Evolutionary conservation across 495 filamentous ascomycete genomes (phyloP), one percentile per base, ranked within the genome.

Genomic region (Amniculicola lignicola): DNA sequence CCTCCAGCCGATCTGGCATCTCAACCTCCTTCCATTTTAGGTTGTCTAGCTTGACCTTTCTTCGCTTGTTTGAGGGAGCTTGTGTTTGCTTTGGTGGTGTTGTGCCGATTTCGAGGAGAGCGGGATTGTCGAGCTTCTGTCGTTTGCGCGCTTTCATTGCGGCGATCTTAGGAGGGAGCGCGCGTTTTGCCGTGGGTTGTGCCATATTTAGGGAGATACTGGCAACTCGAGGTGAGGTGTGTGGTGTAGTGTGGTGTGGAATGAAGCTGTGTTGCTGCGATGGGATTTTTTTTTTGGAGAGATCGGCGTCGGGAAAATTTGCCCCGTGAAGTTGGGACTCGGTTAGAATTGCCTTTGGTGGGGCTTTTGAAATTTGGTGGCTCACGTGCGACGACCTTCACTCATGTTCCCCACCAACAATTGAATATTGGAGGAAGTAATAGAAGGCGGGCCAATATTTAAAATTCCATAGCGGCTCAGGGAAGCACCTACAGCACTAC

Each of bases 1-100:
- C 88, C 36, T 93, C 87, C 56, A 95, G 77, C 60, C 85, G 83
- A 67, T 95, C 90, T 4, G 91, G 91, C 47, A 96, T 77, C 19
- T 82, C 69, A 14, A 96, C 90, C 53, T 84, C 79, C 59, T 83
- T 83, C 93, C 93, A 98, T 72, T 76, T 73, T 25, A 97, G 77
- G 15, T 84, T 78, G 59, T 93, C 82, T n/a, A 86, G 57, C 19
- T 51, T 35, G 11, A 67, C 65, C 16, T 31, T 59, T 2, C 38
- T 46, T n/a, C 36, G 51, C n/a, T 52, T 51, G 23, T n/a, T n/a
- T n/a, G n/a, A n/a, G n/a, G n/a, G 52, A 7, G 29, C n/a, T 33
- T n/a, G 21, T 37, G 19, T 33, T 46, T 22, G 23, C 9, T n/a
- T 27, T 46, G 10, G 9, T 6, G 43, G 9, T 16, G n/a, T 42